Evolutionary conservation across 257 asterid species (phyloP).

Genomic region (Solanum pinnatisectum): DNA sequence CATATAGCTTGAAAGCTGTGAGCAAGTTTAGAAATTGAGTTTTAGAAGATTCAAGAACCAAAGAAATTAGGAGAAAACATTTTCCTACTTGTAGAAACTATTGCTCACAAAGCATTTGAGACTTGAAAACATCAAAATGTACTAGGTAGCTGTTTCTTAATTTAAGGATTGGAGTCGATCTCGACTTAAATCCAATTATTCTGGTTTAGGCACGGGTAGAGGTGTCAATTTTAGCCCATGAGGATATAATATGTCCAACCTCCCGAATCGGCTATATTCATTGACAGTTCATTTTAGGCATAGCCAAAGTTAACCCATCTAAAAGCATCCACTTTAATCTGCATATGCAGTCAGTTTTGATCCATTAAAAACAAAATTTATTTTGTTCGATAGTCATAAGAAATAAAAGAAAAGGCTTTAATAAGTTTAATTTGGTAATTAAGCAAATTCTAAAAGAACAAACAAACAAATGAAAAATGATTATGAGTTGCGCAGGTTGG

Average conservation of each 20-base stretch:
- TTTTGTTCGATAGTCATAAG: not conserved
- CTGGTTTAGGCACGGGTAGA: not conserved
- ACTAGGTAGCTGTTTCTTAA: not conserved
- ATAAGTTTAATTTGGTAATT: not conserved
- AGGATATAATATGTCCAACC: not conserved
- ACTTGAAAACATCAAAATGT: not conserved
- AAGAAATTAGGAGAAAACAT: not conserved
- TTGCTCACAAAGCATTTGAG: not conserved
- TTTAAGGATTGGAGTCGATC: not conserved
- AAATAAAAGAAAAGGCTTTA: not conserved
- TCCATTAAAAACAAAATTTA: not conserved
- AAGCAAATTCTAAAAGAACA: not conserved
- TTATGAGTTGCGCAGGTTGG: not conserved
- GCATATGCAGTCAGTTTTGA: not conserved
- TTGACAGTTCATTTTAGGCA: not conserved
- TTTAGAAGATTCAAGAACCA: not conserved
- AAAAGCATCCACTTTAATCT: not conserved
- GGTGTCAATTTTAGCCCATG: not conserved
- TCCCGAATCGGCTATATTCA: not conserved
- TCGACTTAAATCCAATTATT: not conserved
- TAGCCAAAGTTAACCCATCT: not conserved
- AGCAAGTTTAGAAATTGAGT: not conserved
- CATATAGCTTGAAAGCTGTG: not conserved
- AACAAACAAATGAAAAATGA: not conserved
- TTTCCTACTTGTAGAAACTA: not conserved